Evolutionary conservation across 345 rosid genomes (phyloP).

Genomic region (Iberis pinnata): DNA sequence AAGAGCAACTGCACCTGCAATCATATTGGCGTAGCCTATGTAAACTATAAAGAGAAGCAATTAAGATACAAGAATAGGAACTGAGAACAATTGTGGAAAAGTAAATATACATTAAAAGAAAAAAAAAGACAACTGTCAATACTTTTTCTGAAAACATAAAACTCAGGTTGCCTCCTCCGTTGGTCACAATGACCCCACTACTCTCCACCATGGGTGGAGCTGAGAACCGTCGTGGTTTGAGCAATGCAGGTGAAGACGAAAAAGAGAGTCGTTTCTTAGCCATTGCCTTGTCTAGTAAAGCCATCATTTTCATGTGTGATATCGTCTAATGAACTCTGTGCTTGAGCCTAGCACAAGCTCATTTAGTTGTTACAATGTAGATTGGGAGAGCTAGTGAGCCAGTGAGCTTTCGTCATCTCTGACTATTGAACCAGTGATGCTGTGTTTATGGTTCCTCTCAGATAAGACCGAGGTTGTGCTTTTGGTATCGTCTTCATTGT

Average conservation of each 20-base stretch:
- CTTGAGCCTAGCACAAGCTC: slow-evolving; percentile 78
- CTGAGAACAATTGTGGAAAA: too few species aligned
- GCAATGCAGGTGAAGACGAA: slow-evolving; percentile 62
- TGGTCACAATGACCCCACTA: slow-evolving; percentile 33
- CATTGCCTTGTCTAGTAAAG: too few species aligned
- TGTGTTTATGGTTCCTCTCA: slow-evolving; percentile 57
- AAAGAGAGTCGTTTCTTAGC: slow-evolving; percentile 79
- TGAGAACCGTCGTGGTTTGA: slow-evolving; percentile 56
- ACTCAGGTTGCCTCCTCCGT: slow-evolving; percentile 36
- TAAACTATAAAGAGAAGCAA: background rate
- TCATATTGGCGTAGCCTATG: slow-evolving; percentile 65
- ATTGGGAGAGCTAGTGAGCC: slow-evolving; percentile 60
- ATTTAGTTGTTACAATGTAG: slow-evolving; percentile 84
- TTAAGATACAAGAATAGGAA: too few species aligned
- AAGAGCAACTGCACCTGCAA: slow-evolving; percentile 58
- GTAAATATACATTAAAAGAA: background rate
- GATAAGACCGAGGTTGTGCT: slow-evolving; percentile 63
- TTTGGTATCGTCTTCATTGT: slow-evolving; percentile 64
- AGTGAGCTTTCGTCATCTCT: slow-evolving; percentile 67
- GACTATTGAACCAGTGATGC: slow-evolving; percentile 50
- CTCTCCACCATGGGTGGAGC: slow-evolving; percentile 69
- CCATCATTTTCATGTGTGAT: slow-evolving; percentile 40
- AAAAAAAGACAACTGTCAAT: slow-evolving; percentile 11
- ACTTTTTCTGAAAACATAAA: too few species aligned
- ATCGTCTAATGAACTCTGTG: slow-evolving; percentile 43